Evolutionary conservation across 352 stramenopile species (phyloP).

Genomic region (Globisporangium apiculatum): DNA sequence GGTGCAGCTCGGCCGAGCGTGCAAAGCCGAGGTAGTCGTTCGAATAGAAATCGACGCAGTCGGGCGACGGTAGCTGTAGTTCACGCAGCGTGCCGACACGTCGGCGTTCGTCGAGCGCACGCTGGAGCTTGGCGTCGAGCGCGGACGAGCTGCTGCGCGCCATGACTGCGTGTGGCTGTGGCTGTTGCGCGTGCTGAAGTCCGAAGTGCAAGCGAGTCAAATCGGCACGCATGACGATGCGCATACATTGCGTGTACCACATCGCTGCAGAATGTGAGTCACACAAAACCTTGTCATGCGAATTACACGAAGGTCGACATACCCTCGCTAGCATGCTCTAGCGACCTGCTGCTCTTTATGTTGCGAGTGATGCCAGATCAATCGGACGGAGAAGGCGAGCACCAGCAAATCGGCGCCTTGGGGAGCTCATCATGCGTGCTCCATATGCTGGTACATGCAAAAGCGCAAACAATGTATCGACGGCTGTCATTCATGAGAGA

Average conservation of each 20-base stretch:
- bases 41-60: conserved; percentile 91
- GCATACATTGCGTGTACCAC: neutral
- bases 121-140: conserved; percentile 17
- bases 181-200: neutral
- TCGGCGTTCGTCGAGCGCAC: conserved; percentile 14
- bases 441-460: too few species aligned
- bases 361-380: too few species aligned
- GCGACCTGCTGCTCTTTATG: too few species aligned
- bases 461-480: too few species aligned
- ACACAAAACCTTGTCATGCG: too few species aligned
- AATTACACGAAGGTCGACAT: too few species aligned
- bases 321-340: too few species aligned
- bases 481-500: too few species aligned
- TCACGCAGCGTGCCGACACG: conserved; percentile 47
- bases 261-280: neutral
- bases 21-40: conserved; percentile 98
- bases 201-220: neutral
- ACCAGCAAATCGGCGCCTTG: too few species aligned
- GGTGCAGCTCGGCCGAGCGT: conserved; percentile 43
- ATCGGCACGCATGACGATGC: neutral
- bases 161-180: neutral
- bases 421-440: too few species aligned
- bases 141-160: neutral
- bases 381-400: too few species aligned
- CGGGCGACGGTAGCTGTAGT: conserved; percentile 22